Base-by-base conservation (phyloP, 495 filamentous ascomycete genomes). In the Penicillium crystallinum region DNA sequence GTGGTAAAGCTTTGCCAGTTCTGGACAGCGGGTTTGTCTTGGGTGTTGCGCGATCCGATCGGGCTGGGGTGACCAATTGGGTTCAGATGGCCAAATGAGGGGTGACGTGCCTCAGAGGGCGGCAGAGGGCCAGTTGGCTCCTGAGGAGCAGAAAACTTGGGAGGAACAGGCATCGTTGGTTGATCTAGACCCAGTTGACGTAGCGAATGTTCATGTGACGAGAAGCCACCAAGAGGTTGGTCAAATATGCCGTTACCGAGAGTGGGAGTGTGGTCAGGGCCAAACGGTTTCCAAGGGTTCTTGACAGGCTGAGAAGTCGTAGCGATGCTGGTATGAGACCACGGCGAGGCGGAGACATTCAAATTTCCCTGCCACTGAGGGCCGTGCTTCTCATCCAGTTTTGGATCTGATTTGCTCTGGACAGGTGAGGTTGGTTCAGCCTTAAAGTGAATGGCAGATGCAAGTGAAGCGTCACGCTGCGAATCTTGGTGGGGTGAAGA, bases 191-290 rank as follows among this genome's bases (percentile, higher is more conserved):
- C 62, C 19, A 74, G 57, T 53, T 66, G 67, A 49, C 71, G 73
- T 38, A 70, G 62, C 61, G 66, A 59, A 37, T 67, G 49, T 43
- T 75, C 78, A 29, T 64, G 64, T 12, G 65, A 52, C 27, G 69
- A 53, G 29, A 80, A 71, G 6, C 77, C 73, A 14, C 77, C 74
- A 17, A 90, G 69, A 46, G 80, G 76, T 41, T 81, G 77, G 41
- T 83, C 81, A 59, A 91, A 91, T 3, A 87, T 87, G n/a, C 88
- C 88, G 57, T 91, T 91, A 2, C 88, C 88, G 19, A 91, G 74
- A 18, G 80, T 81, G 46, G 90, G 74, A 21, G 80, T 81, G 49
- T 81, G 80, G 57, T 88, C 81, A 59, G 80, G 85, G 41, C 77
- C 82, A 7, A 86, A 77, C n/a, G 84, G 81, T 30, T 86, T 87